phyloP scores from a whole-genome alignment of 73 alveolate species.

The Durusdinium trenchii region DNA sequence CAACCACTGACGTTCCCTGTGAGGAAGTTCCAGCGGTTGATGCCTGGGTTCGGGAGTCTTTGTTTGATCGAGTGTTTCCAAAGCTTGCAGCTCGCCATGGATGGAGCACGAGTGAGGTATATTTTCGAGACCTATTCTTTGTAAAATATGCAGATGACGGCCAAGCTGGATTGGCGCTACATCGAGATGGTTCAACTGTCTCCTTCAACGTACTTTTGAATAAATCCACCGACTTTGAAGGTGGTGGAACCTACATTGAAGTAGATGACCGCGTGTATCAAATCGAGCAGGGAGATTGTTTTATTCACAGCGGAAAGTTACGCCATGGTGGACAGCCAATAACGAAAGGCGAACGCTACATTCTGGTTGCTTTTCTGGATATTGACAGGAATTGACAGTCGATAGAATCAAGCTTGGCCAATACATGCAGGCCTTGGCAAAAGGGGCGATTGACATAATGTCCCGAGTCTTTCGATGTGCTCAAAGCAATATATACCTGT shows the following conservation, averaged over 20 bases:
- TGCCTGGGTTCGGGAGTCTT: slow-evolving; percentile 75
- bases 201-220: slow-evolving; percentile 77
- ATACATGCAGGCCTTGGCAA: background rate
- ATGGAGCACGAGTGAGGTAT: slow-evolving; percentile 44
- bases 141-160: slow-evolving; percentile 67
- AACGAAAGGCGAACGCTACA: slow-evolving; percentile 75
- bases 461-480: too few relatives aligned
- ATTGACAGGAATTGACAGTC: background rate
- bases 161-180: slow-evolving; percentile 86
- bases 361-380: slow-evolving; percentile 72
- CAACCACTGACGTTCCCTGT: slow-evolving; percentile 93
- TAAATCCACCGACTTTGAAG: slow-evolving; percentile 41
- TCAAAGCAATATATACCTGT: too few relatives aligned
- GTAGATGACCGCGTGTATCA: slow-evolving; percentile 63
- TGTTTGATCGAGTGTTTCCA: slow-evolving; percentile 36
- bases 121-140: slow-evolving; percentile 83
- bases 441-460: background rate
- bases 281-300: slow-evolving; percentile 74
- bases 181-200: slow-evolving; percentile 80
- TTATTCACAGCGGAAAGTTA: slow-evolving; percentile 82
- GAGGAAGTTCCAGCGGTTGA: slow-evolving; percentile 17
- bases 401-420: background rate
- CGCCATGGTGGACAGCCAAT: slow-evolving; percentile 95
- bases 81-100: slow-evolving; percentile 70
- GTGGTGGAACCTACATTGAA: slow-evolving; percentile 78